Evolutionary conservation across 176 grass and related monocot species (phyloP).

Genomic region (Otatea glauca): DNA sequence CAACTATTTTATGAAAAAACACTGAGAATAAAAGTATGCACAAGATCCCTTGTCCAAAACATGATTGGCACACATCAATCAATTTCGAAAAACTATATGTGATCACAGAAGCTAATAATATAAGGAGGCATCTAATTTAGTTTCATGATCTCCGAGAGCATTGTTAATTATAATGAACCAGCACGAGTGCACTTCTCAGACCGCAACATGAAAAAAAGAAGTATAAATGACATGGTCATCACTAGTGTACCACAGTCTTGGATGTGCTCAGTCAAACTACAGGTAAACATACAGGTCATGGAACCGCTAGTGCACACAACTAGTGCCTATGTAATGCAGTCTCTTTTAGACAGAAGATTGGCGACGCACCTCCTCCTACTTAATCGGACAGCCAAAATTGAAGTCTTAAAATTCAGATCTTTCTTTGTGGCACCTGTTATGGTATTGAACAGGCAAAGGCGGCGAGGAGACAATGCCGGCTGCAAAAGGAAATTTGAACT

Average conservation of each 20-base stretch:
- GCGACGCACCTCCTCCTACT: conserved; percentile 66
- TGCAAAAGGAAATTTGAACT: conserved; percentile 39
- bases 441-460: conserved; percentile 84
- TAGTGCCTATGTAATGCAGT: not conserved
- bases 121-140: not conserved
- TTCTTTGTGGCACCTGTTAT: conserved; percentile 40
- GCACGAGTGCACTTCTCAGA: not conserved
- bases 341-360: conserved; percentile 12
- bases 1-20: conserved; percentile 31
- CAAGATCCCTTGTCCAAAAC: not conserved
- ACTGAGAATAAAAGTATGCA: not conserved
- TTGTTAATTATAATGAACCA: not conserved
- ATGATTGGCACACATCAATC: not conserved
- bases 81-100: not conserved
- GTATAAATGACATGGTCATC: no score
- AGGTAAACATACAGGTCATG: not conserved
- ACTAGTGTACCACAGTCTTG: not conserved
- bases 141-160: not conserved
- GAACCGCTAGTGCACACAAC: not conserved
- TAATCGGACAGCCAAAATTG: conserved; percentile 82
- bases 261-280: not conserved
- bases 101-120: conserved; percentile 7
- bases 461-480: conserved; percentile 80
- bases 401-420: conserved; percentile 89
- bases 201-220: not conserved